Conservation (phyloP, 805 yeast species). For the Torulaspora quercuum region DNA sequence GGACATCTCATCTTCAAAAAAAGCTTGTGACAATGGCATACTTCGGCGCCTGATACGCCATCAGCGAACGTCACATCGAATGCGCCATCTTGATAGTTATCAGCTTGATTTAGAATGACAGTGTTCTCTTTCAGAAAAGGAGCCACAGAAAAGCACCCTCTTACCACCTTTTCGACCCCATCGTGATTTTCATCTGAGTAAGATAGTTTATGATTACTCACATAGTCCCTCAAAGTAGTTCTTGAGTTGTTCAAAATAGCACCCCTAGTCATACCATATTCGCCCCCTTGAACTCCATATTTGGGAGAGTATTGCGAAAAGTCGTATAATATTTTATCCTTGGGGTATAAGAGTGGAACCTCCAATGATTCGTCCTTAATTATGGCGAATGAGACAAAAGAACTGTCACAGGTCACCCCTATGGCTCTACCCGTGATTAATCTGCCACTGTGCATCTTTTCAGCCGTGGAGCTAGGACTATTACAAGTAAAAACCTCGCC, state of each 20-base stretch:
- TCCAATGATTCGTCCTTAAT: slow-evolving; percentile 58
- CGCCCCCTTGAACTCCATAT: slow-evolving; percentile 3
- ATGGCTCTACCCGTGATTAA: slow-evolving; percentile 36
- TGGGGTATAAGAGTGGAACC: slow-evolving; percentile 52
- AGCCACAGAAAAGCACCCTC: slow-evolving; percentile 2
- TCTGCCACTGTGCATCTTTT: slow-evolving; percentile 35
- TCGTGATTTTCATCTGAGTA: slow-evolving; percentile 12
- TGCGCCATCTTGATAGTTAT: background rate
- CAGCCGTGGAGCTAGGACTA: slow-evolving; percentile 13
- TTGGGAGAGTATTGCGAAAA: slow-evolving; percentile 54
- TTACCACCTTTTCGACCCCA: background rate
- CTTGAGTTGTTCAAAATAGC: slow-evolving; percentile 6
- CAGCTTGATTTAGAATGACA: background rate
- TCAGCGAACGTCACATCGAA: slow-evolving; percentile 25
- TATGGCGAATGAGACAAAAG: slow-evolving; percentile 63
- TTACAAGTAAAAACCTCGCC: slow-evolving; percentile 57
- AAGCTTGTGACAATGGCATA: slow-evolving; percentile 27
- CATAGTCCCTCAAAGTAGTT: slow-evolving; percentile 6
- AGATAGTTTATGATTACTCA: slow-evolving; percentile 7
- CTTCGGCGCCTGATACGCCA: slow-evolving; percentile 2
- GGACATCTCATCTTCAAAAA: slow-evolving; percentile 22
- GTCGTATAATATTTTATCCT: slow-evolving; percentile 49
- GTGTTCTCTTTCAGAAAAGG: slow-evolving; percentile 4
- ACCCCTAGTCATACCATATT: background rate
- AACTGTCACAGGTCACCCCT: slow-evolving; percentile 62